Base-by-base conservation (phyloP, 1,284 basidiomycete species). In the Vanrija humicola region DNA sequence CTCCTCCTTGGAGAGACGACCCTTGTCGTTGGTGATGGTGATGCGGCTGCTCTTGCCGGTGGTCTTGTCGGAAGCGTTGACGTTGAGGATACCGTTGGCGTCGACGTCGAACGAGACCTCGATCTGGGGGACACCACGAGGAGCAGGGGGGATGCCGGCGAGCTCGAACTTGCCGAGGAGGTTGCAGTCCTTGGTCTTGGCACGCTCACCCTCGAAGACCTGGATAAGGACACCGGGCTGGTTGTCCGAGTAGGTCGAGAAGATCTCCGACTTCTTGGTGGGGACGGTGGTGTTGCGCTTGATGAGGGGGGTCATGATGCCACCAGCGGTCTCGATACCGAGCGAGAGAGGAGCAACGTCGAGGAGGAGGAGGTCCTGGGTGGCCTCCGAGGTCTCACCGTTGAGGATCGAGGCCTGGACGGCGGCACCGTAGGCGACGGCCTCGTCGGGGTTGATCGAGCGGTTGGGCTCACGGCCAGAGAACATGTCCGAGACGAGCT, bases 231-330 rank as follows among this genome's bases (percentile, higher is more conserved):
- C 93, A 54, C 87, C 90, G 61, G 93, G 94, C 81, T 97, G 93
- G 83, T 97, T 97, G 83, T 97, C 94, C 83, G 95, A 91, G 64
- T 95, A 91, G 49, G 94, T 97, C 66, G 93, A 95, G 84, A 97
- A 97, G 55, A 87, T 88, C 73, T 91, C 83, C 46, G 90, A 92
- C 82, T 96, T 96, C 85, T 92, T 95, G 77, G 92, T 90, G 58
- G 94, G 93, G 78, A 97, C 94, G 67, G 92, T 89, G 63, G 94
- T 96, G 83, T 97, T 97, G 71, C 94, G 88, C 59, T 89, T 83
- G 69, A 77, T 75, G 61, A 98, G 84, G 80, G 95, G 94, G 73
- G 94, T 97, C 84, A 98, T 92, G 68, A 98, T 93, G 79, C 94
- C 95, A 58, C 95, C 95, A 47, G 93, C 95, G 65, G 93, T 98